Evolutionary conservation across 2,329 filamentous ascomycete genomes (phyloP), one percentile per base, ranked within the genome.

Genomic region (Verticillium alfalfae): DNA sequence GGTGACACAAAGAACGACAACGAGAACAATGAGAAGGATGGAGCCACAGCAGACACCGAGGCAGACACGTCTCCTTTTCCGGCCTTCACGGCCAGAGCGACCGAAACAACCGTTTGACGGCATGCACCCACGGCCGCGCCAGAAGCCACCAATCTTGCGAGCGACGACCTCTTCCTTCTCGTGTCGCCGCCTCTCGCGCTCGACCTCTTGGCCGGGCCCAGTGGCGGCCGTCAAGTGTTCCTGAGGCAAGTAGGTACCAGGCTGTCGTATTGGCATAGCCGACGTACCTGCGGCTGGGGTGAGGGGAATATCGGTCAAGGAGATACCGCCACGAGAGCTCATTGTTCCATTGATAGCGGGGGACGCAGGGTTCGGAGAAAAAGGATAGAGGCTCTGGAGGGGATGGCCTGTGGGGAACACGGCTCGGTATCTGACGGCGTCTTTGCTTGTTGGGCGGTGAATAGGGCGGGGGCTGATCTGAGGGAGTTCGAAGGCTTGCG

Each of bases 121-220:
- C 39, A 91, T 78, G 63, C 84, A 89, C 10, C 83, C 84, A 57
- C 88, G 81, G 2, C 88, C 88, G 68, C 84, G 83, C 87, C 88
- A 91, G 52, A 85, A 79, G 3, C 85, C 83, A 2, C 87, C 87
- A 1, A 79, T 71, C 65, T 82, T 85, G 57, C 78, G 80, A 1
- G 84, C 86, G 18, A 83, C 67, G 2, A 79, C 79, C 49, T 91
- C 88, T 71, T 91, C 88, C 63, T 88, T 89, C 70, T 91, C 88
- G 62, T 83, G 81, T 22, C 79, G 83, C 63, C 78, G 81, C 62
- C 81, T 82, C 69, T 78, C 78, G 54, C 77, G 79, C 71, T 83
- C 88, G 62, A 72, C 75, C 66, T 74, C 80, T 62, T 81, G 76
- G 36, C 73, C 73, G 38, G 70, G 73, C 45, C 75, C 81, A 37